A percentile compares a stretch with the other conserved stretches of the same genome.
Conservation (phyloP, 1,284 basidiomycete species). For the Mycosarcoma mackinlayi region DNA sequence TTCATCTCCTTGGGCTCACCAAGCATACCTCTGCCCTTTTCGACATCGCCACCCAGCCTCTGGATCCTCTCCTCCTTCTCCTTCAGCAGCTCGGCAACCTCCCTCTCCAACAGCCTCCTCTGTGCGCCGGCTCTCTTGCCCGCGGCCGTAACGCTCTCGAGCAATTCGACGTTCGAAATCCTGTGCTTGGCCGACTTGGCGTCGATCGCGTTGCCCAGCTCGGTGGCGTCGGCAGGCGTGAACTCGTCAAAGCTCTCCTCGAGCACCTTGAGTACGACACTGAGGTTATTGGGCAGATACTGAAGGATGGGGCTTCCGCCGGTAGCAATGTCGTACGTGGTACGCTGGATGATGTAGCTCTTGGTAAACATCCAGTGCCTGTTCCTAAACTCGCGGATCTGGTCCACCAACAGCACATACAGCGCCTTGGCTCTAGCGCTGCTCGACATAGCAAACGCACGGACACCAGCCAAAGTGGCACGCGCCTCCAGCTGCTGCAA, state of each 20-base stretch:
- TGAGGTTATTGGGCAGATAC: constrained; percentile 65
- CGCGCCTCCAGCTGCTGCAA: constrained; percentile 56
- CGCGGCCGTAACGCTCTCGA: constrained; percentile 41
- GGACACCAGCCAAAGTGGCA: constrained; percentile 42
- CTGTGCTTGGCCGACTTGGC: constrained; percentile 6
- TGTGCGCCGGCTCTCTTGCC: constrained; percentile 50
- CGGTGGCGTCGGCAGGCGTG: constrained; percentile 16
- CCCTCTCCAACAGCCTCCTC: constrained; percentile 49
- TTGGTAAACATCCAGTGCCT: constrained; percentile 65
- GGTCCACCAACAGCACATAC: constrained; percentile 63
- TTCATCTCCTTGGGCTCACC: constrained; percentile 39
- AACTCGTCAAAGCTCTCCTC: constrained; percentile 51
- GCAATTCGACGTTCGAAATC: constrained; percentile 37
- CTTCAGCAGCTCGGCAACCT: constrained; percentile 46
- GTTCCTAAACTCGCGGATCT: constrained; percentile 63
- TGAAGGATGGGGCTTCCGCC: constrained; percentile 61
- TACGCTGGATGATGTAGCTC: constrained; percentile 62
- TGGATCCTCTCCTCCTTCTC: constrained; percentile 51
- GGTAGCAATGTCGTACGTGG: constrained; percentile 61
- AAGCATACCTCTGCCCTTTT: constrained; percentile 51
- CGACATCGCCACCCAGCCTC: constrained; percentile 33
- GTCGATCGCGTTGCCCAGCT: constrained; percentile 14
- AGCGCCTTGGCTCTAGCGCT: constrained; percentile 48
- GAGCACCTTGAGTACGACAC: constrained; percentile 49
- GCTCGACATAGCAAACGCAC: constrained; percentile 44